Percentiles rank a stretch among this genome's conserved stretches.
phyloP scores from a whole-genome alignment of 768 basidiomycete genomes.

The Auricularia sp. region DNA sequence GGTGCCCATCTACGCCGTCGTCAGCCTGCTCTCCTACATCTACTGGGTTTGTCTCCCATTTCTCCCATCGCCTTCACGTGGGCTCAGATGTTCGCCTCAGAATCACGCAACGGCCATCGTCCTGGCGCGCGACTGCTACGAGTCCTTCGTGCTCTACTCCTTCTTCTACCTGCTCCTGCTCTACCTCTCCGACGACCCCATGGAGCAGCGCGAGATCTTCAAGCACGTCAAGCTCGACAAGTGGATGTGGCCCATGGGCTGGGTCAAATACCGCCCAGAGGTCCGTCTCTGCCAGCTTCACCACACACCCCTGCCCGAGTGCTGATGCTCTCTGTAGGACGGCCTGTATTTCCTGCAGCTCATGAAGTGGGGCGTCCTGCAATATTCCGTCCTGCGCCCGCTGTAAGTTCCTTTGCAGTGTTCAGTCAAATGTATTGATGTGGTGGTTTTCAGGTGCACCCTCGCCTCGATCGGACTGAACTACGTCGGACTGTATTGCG shows the following conservation, averaged over 20 bases:
- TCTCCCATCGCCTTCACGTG: background rate
- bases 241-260: slow-evolving; percentile 66
- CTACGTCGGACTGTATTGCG: slow-evolving; percentile 61
- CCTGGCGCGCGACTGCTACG: slow-evolving; percentile 64
- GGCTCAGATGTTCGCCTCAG: slow-evolving; percentile 21
- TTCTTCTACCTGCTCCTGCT: slow-evolving; percentile 72
- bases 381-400: slow-evolving; percentile 61
- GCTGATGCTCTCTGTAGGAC: slow-evolving; percentile 30
- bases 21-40: slow-evolving; percentile 58
- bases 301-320: background rate
- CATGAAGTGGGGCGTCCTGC: slow-evolving; percentile 70
- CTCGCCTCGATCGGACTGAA: slow-evolving; percentile 53
- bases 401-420: slow-evolving; percentile 20
- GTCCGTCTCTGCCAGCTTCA: slow-evolving; percentile 23
- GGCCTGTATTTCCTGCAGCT: slow-evolving; percentile 61
- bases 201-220: slow-evolving; percentile 54
- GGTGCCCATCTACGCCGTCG: slow-evolving; percentile 64
- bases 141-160: slow-evolving; percentile 62
- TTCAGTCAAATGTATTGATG: slow-evolving; percentile 20
- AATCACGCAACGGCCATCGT: slow-evolving; percentile 61
- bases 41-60: slow-evolving; percentile 44
- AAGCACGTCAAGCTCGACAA: slow-evolving; percentile 35
- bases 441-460: slow-evolving; percentile 24
- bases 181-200: slow-evolving; percentile 54
- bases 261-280: slow-evolving; percentile 51